phyloP scores from a whole-genome alignment of 495 filamentous ascomycete species.

The Penicillium lagena region DNA sequence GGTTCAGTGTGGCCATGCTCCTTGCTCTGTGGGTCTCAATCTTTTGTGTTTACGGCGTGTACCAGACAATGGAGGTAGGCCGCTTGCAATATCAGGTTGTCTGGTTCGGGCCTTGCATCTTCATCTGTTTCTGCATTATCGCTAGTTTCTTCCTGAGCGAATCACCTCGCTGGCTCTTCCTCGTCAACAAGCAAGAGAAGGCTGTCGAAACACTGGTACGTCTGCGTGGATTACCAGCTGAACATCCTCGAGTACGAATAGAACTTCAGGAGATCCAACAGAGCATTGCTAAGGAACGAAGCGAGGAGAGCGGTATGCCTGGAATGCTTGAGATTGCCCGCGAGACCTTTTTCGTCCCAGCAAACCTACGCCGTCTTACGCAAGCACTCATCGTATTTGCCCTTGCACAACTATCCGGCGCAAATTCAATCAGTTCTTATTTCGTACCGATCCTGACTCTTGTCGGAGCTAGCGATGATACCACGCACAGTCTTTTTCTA shows the following conservation, averaged over 20 bases:
- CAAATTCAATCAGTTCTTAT: slow-evolving; percentile 13
- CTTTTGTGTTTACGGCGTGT: slow-evolving; percentile 7
- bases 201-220: slow-evolving; percentile 16
- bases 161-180: slow-evolving; percentile 26
- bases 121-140: slow-evolving; percentile 4
- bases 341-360: slow-evolving; percentile 8
- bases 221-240: slow-evolving; percentile 17
- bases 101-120: slow-evolving; percentile 7
- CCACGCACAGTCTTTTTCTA: slow-evolving; percentile 1
- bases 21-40: not conserved
- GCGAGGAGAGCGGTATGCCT: not conserved
- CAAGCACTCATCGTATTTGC: slow-evolving; percentile 15
- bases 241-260: slow-evolving; percentile 12
- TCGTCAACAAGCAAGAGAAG: slow-evolving; percentile 16
- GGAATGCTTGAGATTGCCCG: slow-evolving; percentile 9
- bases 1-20: slow-evolving; percentile 9
- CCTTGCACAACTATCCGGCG: slow-evolving; percentile 24
- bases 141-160: slow-evolving; percentile 25
- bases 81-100: slow-evolving; percentile 14
- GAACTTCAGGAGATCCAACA: slow-evolving; percentile 22
- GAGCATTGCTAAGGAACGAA: slow-evolving; percentile 10
- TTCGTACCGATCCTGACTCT: slow-evolving; percentile 12
- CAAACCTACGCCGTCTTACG: slow-evolving; percentile 12
- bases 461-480: slow-evolving; percentile 1
- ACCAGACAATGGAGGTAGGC: slow-evolving; percentile 1